A percentile compares a stretch with the other conserved stretches of the same genome.
Conservation (phyloP, 2,329 filamentous ascomycete genomes). For the Aspergillus tamarii region DNA sequence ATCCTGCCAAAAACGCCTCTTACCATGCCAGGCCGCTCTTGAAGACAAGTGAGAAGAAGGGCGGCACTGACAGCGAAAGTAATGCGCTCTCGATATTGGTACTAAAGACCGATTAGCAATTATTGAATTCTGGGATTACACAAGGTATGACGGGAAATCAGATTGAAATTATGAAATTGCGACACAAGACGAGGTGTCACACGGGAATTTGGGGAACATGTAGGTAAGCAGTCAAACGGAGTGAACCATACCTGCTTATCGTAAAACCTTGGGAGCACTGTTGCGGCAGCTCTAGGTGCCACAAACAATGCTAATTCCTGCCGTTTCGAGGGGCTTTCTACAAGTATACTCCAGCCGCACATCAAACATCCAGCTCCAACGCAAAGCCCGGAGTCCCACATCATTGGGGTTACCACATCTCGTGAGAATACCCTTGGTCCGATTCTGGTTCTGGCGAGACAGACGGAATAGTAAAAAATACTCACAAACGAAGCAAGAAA, state of each 20-base stretch:
- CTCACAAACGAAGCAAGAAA: constrained; percentile 79
- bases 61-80: constrained; percentile 70
- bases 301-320: constrained; percentile 82
- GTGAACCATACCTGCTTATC: constrained; percentile 45
- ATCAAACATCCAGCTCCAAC: constrained; percentile 72
- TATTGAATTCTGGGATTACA: constrained; percentile 12
- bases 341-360: constrained; percentile 80
- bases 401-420: constrained; percentile 55
- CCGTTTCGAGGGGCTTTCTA: constrained; percentile 67
- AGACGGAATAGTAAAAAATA: constrained; percentile 84
- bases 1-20: constrained; percentile 70
- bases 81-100: constrained; percentile 69
- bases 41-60: constrained; percentile 68
- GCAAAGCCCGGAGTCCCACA: constrained; percentile 65
- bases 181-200: background rate
- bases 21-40: constrained; percentile 65
- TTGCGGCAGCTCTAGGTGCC: constrained; percentile 74
- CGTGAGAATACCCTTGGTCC: constrained; percentile 70
- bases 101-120: constrained; percentile 42
- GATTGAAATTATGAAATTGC: constrained; percentile 10
- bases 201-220: constrained; percentile 13
- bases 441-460: constrained; percentile 72
- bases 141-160: constrained; percentile 12
- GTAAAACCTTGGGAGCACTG: constrained; percentile 73
- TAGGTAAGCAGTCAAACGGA: constrained; percentile 12